phyloP scores from a whole-genome alignment of 1,284 basidiomycete genomes.

The Termitomyces sp. region DNA sequence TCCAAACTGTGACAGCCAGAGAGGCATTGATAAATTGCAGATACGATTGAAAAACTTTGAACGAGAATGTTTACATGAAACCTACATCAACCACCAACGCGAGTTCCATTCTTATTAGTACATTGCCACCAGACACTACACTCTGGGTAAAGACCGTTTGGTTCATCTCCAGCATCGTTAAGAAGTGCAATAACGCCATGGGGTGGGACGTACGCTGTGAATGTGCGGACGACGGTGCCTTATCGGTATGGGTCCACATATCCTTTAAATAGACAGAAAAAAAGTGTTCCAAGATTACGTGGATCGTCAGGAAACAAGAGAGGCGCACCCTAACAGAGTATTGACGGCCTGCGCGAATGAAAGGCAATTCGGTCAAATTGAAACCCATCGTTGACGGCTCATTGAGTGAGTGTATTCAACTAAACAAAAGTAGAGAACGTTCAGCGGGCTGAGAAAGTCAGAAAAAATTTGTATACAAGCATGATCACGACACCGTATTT shows the following conservation, averaged over 20 bases:
- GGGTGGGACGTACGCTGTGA: slow-evolving; percentile 49
- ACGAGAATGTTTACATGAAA: background rate
- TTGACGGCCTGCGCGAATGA: slow-evolving; percentile 55
- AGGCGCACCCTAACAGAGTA: slow-evolving; percentile 36
- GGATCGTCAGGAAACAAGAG: too few relatives aligned
- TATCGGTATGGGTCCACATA: slow-evolving; percentile 57
- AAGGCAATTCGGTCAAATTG: slow-evolving; percentile 57
- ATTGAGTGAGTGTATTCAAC: slow-evolving; percentile 45
- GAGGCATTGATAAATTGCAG: too few relatives aligned
- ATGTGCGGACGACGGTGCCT: slow-evolving; percentile 52
- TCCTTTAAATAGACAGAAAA: slow-evolving; percentile 44
- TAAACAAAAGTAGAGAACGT: slow-evolving; percentile 13
- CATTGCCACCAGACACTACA: slow-evolving; percentile 28
- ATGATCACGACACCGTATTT: slow-evolving; percentile 47
- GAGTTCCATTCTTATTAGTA: slow-evolving; percentile 28
- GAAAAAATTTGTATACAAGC: slow-evolving; percentile 36
- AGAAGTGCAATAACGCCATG: slow-evolving; percentile 56
- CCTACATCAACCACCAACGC: slow-evolving; percentile 19
- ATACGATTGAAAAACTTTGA: too few relatives aligned
- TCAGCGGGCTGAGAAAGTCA: background rate
- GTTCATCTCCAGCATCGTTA: slow-evolving; percentile 53
- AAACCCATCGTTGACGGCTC: slow-evolving; percentile 49
- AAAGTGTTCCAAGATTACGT: too few relatives aligned
- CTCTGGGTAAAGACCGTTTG: slow-evolving; percentile 38
- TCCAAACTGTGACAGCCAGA: too few relatives aligned